Evolutionary conservation across 2,329 filamentous ascomycete genomes (phyloP).

Genomic region (Nigrospora oryzae): DNA sequence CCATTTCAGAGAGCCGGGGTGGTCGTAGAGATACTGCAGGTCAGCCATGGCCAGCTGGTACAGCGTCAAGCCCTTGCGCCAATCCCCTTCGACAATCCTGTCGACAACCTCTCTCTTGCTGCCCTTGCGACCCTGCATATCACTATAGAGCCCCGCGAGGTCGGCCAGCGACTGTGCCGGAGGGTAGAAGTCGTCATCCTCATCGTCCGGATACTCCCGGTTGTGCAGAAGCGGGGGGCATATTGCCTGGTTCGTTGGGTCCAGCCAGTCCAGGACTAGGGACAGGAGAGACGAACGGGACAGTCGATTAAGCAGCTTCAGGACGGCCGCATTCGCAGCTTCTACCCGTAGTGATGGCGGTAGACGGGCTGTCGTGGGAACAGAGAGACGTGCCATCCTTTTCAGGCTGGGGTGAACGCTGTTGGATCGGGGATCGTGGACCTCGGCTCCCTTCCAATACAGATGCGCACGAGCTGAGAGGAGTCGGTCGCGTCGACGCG

Average conservation of each 20-base stretch:
- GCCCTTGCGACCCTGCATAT: slow-evolving; percentile 52
- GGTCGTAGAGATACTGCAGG: slow-evolving; percentile 56
- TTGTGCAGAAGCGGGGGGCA: slow-evolving; percentile 54
- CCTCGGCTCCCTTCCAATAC: too few relatives aligned
- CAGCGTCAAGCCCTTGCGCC: slow-evolving; percentile 54
- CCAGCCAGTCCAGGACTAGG: slow-evolving; percentile 70
- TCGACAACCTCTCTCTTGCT: slow-evolving; percentile 55
- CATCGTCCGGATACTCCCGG: slow-evolving; percentile 35
- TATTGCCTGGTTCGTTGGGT: slow-evolving; percentile 51
- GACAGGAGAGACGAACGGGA: slow-evolving; percentile 64
- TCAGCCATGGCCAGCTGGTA: slow-evolving; percentile 65
- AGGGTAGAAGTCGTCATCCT: slow-evolving; percentile 60
- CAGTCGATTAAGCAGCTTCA: slow-evolving; percentile 60
- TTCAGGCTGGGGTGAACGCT: not conserved
- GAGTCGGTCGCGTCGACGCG: too few relatives aligned
- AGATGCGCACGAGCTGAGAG: too few relatives aligned
- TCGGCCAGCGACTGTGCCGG: slow-evolving; percentile 57
- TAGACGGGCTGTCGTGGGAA: slow-evolving; percentile 65
- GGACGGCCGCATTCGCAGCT: slow-evolving; percentile 52
- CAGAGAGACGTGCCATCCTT: slow-evolving; percentile 47
- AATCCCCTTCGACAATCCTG: slow-evolving; percentile 59
- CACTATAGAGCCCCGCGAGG: slow-evolving; percentile 56
- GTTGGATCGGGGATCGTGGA: not conserved
- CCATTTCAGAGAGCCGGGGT: slow-evolving; percentile 57
- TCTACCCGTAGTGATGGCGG: slow-evolving; percentile 63